Percentiles rank a stretch among this genome's conserved stretches.
phyloP scores from a whole-genome alignment of 208 protist species.

The Trypanosoma theileri region DNA sequence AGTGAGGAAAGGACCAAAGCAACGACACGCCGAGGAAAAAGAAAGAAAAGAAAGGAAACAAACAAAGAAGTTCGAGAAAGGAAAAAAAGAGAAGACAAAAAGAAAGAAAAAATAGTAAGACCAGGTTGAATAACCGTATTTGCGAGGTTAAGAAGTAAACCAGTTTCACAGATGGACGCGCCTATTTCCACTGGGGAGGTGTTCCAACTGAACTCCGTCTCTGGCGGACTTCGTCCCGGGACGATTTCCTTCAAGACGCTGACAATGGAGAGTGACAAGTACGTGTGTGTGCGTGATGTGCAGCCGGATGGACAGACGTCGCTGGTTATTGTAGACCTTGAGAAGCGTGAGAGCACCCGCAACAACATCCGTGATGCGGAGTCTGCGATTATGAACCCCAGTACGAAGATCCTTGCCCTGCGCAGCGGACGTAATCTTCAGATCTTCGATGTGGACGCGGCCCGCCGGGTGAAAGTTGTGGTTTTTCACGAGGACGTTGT shows the following conservation, averaged over 20 bases:
- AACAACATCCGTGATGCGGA: conserved; percentile 98
- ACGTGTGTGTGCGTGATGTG: conserved; percentile 96
- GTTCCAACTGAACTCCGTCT: conserved; percentile 87
- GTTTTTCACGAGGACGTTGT: conserved; percentile 94
- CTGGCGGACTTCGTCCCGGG: conserved; percentile 90
- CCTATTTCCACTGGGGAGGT: conserved; percentile 57
- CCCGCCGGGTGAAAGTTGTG: conserved; percentile 94
- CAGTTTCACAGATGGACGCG: conserved; percentile 42
- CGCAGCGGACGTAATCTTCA: conserved; percentile 96
- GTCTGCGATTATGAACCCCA: conserved; percentile 98
- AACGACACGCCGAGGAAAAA: conserved; percentile 1
- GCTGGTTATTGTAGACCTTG: conserved; percentile 95
- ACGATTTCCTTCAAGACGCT: conserved; percentile 96
- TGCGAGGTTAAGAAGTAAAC: background rate
- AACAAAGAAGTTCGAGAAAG: background rate
- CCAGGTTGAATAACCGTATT: background rate
- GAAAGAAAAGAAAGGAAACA: conserved; percentile 4
- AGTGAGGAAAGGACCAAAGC: conserved; percentile 5
- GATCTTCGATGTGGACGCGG: conserved; percentile 98
- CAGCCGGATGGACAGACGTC: conserved; percentile 79
- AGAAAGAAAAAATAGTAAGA: conserved; percentile 13
- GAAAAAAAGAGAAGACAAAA: conserved; percentile 12
- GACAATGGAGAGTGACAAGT: conserved; percentile 98
- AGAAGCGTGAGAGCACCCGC: conserved; percentile 94
- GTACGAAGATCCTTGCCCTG: conserved; percentile 96